phyloP scores from a whole-genome alignment of 306 rosid species.

The Gillenia trifoliata region DNA sequence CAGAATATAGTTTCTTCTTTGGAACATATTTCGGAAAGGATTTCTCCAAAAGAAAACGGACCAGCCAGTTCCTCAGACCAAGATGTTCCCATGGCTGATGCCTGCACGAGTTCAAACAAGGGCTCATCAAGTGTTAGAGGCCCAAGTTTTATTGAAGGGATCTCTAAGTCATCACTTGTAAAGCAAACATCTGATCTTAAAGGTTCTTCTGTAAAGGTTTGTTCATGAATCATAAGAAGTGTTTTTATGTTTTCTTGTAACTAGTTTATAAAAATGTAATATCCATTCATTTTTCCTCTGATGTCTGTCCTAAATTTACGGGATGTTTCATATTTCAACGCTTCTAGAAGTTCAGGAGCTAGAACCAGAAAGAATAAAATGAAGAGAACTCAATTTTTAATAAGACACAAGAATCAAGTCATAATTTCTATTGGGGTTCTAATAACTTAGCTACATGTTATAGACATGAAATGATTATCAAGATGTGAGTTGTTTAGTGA shows the following conservation, averaged over 20 bases:
- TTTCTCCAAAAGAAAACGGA: conserved; percentile 80
- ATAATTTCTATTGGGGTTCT: not conserved
- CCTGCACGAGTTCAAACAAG: conserved; percentile 57
- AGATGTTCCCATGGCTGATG: conserved; percentile 96
- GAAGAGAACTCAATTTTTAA: not conserved
- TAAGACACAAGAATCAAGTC: not conserved
- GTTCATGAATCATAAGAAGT: conserved; percentile 14
- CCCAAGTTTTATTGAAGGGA: conserved; percentile 83
- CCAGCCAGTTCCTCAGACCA: conserved; percentile 69
- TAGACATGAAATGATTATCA: not conserved
- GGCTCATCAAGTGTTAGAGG: conserved; percentile 55
- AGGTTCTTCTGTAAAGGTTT: conserved; percentile 89
- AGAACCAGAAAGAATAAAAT: not conserved
- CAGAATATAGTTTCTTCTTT: conserved; percentile 76
- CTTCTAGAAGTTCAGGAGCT: not conserved
- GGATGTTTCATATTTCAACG: not conserved
- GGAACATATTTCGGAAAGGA: conserved; percentile 78
- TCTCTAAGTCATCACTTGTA: conserved; percentile 84
- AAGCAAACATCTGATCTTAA: conserved; percentile 83
- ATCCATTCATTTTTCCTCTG: not conserved
- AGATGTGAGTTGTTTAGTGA: not conserved
- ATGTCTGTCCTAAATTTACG: not conserved
- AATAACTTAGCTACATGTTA: not conserved
- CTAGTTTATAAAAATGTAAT: not conserved
- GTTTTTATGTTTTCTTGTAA: not conserved